phyloP scores from a whole-genome alignment of 1,139 yeast species.

The Blastobotrys capitulatus region DNA sequence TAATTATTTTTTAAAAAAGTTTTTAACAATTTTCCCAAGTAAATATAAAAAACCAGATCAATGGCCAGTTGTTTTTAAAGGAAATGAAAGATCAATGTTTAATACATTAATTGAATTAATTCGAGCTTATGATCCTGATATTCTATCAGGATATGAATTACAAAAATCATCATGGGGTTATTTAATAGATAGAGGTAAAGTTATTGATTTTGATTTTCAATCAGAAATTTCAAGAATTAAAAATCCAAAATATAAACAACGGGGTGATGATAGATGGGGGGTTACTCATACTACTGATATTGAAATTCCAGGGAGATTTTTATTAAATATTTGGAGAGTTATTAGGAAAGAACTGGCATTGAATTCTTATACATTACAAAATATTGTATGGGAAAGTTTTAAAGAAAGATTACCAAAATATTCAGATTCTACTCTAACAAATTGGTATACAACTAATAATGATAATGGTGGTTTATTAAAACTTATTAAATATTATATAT shows the following conservation, averaged over 20 bases:
- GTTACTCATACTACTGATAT: conserved; percentile 70
- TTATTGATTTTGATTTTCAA: conserved; percentile 49
- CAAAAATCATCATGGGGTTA: conserved; percentile 88
- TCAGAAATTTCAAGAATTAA: conserved; percentile 40
- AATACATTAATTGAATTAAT: conserved; percentile 51
- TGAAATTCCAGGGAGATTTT: conserved; percentile 69
- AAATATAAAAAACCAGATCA: not conserved
- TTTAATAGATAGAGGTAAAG: conserved; percentile 57
- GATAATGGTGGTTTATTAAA: conserved; percentile 28
- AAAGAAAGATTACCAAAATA: conserved; percentile 65
- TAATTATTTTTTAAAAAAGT: conserved; percentile 9
- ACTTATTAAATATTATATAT: conserved; percentile 49
- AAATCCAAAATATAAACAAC: conserved; percentile 11
- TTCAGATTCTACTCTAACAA: conserved; percentile 45
- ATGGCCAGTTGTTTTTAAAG: conserved; percentile 30
- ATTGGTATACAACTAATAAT: conserved; percentile 37
- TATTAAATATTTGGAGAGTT: conserved; percentile 79
- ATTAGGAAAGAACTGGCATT: conserved; percentile 58
- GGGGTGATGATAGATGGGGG: conserved; percentile 64
- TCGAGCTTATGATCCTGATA: conserved; percentile 73
- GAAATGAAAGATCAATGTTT: conserved; percentile 52
- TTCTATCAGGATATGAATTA: conserved; percentile 79
- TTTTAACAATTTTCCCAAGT: conserved; percentile 14
- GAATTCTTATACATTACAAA: conserved; percentile 70
- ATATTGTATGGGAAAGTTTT: conserved; percentile 60